phyloP scores from a whole-genome alignment of 768 basidiomycete genomes.

The Hortiboletus flavorubellus region DNA sequence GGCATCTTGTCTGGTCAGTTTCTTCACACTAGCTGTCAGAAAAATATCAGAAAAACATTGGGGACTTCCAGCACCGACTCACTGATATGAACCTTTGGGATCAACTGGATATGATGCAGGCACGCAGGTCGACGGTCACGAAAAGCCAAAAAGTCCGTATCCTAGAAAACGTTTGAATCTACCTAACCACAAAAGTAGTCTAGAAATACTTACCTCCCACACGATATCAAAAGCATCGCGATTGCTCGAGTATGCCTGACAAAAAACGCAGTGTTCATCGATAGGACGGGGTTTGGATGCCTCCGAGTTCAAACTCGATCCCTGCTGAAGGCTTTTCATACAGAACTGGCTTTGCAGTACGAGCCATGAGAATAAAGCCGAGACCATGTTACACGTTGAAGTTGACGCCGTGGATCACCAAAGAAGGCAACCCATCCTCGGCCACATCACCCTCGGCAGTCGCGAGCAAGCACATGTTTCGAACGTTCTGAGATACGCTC shows the following conservation, averaged over 20 bases:
- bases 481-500: neutral
- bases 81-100: conserved; percentile 54
- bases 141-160: conserved; percentile 49
- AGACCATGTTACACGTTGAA: neutral
- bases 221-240: conserved; percentile 42
- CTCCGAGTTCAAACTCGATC: neutral
- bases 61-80: conserved; percentile 2
- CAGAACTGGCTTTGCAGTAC: neutral
- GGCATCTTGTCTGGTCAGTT: conserved; percentile 43
- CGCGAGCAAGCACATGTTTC: neutral
- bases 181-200: neutral
- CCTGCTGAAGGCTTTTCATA: neutral
- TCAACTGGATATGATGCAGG: conserved; percentile 46
- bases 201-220: conserved; percentile 40
- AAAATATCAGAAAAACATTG: neutral
- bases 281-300: neutral
- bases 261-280: conserved; percentile 34
- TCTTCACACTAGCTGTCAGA: conserved; percentile 51
- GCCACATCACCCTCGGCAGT: neutral
- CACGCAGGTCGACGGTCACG: conserved; percentile 49
- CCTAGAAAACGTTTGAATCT: conserved; percentile 29
- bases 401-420: neutral
- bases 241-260: conserved; percentile 37
- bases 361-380: conserved; percentile 11
- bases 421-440: conserved; percentile 12